Evolutionary conservation across 192 early-diverging fungal genomes (phyloP).

Genomic region (Neocallimastix lanati): DNA sequence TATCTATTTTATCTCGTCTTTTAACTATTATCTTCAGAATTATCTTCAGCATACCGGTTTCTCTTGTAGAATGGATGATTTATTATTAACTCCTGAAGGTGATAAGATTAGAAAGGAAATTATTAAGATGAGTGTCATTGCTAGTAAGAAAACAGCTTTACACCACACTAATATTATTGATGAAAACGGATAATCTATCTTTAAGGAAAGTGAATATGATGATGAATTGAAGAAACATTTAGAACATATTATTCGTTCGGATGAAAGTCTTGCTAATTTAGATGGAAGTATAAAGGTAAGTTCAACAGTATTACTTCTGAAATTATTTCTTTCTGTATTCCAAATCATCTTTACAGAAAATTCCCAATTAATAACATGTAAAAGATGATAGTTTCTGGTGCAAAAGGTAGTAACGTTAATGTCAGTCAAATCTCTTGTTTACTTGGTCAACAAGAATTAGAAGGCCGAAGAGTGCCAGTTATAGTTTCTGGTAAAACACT

Average conservation of each 20-base stretch:
- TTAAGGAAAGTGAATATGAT: constrained; percentile 6
- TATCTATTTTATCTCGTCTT: constrained; percentile 75
- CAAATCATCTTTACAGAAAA: constrained; percentile 29
- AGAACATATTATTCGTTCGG: constrained; percentile 70
- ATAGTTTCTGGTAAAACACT: constrained; percentile 95
- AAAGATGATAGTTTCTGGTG: constrained; percentile 95
- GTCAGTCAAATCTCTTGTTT: constrained; percentile 92
- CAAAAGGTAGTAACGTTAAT: constrained; percentile 92
- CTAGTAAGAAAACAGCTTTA: constrained; percentile 46
- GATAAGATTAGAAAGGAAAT: constrained; percentile 56
- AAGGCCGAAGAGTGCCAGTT: constrained; percentile 90
- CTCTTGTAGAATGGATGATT: constrained; percentile 96
- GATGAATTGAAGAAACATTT: constrained; percentile 50
- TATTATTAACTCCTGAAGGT: constrained; percentile 67
- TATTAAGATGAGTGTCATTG: constrained; percentile 16
- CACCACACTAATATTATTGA: constrained; percentile 54
- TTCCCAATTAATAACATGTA: constrained; percentile 99
- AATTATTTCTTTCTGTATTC: constrained; percentile 59
- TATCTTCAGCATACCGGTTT: constrained; percentile 82
- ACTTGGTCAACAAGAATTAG: constrained; percentile 93
- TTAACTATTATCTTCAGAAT: no score
- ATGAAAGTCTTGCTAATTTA: constrained; percentile 68
- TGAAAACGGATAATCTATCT: constrained; percentile 14
- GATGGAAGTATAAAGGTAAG: constrained; percentile 67
- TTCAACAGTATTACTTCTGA: constrained; percentile 65